Base-by-base conservation (phyloP, 495 filamentous ascomycete species). In the Venustampulla echinocandica region DNA sequence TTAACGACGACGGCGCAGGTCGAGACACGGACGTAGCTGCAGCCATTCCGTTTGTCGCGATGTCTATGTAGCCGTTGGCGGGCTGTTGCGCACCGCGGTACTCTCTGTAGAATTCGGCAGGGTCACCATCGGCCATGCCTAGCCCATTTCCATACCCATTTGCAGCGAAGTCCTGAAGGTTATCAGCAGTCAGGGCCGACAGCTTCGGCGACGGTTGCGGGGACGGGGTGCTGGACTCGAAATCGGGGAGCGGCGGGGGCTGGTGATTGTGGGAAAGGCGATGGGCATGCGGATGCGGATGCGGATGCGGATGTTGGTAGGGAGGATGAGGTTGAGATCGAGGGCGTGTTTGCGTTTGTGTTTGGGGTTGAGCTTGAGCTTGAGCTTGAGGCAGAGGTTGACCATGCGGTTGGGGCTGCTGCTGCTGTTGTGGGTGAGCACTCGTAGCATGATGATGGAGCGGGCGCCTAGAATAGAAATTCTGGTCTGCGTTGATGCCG, bases 31-130 rank as follows among this genome's bases (percentile, higher is more conserved):
- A 43, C 4, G 24, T n/a, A 15, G 25, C 44, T 2, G 51, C 38
- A 14, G 56, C 44, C 52, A 54, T 58, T 15, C 20, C 38, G 50
- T 23, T 44, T 19, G 49, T 14, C 14, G 40, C 17, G 18, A 45
- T 33, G 46, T 62, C 62, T 57, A 61, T 60, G 49, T 56, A 59
- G 51, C 59, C 53, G 46, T 58, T 51, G 38, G 58, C 28, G 42
- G 48, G 28, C 17, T 53, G 46, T 39, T 66, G 64, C 24, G 55
- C 50, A 38, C 61, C 61, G 44, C 59, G 66, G 52, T 70, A 70
- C 55, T 62, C 67, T 52, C 66, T 64, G 57, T 77, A 76, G 55
- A 74, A 77, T 44, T 74, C 64, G 65, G 69, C 72, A 27, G 71
- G 71, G 46, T 73, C 61, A 56, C 61, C 42, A 38, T 42, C 35